phyloP scores from a whole-genome alignment of 768 basidiomycete genomes.

The Suillus subaureus region DNA sequence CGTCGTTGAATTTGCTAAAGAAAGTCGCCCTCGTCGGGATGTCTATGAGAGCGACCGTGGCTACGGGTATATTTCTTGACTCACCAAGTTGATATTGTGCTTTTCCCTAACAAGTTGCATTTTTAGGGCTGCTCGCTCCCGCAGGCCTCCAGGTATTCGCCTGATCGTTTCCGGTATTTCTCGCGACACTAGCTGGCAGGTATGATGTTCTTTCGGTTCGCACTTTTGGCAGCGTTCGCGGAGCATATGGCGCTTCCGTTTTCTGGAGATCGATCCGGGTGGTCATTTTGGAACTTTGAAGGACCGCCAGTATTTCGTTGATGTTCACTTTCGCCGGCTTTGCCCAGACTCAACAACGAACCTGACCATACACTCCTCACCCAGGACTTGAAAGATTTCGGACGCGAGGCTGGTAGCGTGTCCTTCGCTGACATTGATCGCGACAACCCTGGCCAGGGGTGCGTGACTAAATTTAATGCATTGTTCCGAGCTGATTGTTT shows the following conservation, averaged over 20 bases:
- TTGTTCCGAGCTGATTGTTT: slow-evolving; percentile 4
- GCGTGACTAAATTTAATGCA: slow-evolving; percentile 25
- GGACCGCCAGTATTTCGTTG: slow-evolving; percentile 8
- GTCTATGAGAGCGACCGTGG: slow-evolving; percentile 58
- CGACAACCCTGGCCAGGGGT: slow-evolving; percentile 87
- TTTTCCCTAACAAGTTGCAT: slow-evolving; percentile 16
- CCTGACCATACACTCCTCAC: slow-evolving; percentile 36
- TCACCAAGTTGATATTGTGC: slow-evolving; percentile 9
- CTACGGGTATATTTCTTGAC: slow-evolving; percentile 49
- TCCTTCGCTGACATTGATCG: slow-evolving; percentile 96
- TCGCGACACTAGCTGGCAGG: slow-evolving; percentile 98
- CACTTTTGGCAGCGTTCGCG: slow-evolving; percentile 10
- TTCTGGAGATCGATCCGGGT: slow-evolving; percentile 1
- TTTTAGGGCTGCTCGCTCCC: slow-evolving; percentile 58
- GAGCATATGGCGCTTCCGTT: slow-evolving; percentile 1
- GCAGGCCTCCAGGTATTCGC: slow-evolving; percentile 80
- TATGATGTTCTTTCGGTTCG: slow-evolving; percentile 52
- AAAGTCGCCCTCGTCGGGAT: slow-evolving; percentile 84
- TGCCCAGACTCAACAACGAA: slow-evolving; percentile 15
- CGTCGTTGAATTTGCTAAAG: slow-evolving; percentile 95
- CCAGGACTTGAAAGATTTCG: slow-evolving; percentile 98
- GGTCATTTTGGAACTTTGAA: slow-evolving; percentile 2
- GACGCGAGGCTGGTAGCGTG: slow-evolving; percentile 90
- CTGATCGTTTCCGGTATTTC: slow-evolving; percentile 88
- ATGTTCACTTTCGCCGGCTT: slow-evolving; percentile 8